A percentile compares a stretch with the other conserved stretches of the same genome.
phyloP scores from a whole-genome alignment of 768 basidiomycete genomes.

The Boletus vermiculosoides region DNA sequence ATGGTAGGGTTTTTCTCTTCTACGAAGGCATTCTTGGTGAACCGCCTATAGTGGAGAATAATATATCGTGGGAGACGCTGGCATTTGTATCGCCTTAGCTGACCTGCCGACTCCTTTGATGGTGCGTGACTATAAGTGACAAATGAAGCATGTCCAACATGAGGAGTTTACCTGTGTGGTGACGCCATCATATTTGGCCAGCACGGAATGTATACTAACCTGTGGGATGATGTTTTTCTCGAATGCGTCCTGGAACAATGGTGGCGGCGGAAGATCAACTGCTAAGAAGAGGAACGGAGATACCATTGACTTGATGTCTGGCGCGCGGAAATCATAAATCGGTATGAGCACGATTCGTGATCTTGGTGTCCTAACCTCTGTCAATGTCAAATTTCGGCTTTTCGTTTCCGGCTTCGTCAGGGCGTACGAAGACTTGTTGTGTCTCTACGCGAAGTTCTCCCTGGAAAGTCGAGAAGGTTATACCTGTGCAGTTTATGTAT shows the following conservation, averaged over 20 bases:
- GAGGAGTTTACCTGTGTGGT: slow-evolving; percentile 70
- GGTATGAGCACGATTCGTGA: slow-evolving; percentile 6
- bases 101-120: slow-evolving; percentile 77
- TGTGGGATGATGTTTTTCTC: slow-evolving; percentile 99
- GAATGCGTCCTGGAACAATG: slow-evolving; percentile 91
- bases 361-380: slow-evolving; percentile 59
- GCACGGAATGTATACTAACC: slow-evolving; percentile 84
- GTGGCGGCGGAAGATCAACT: slow-evolving; percentile 95
- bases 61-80: slow-evolving; percentile 88
- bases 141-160: slow-evolving; percentile 19
- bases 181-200: slow-evolving; percentile 91
- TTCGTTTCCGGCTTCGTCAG: slow-evolving; percentile 69
- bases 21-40: slow-evolving; percentile 94
- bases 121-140: slow-evolving; percentile 12
- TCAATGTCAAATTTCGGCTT: slow-evolving; percentile 93
- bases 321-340: slow-evolving; percentile 23
- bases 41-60: slow-evolving; percentile 93
- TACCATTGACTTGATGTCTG: slow-evolving; percentile 80
- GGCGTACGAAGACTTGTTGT: slow-evolving; percentile 87
- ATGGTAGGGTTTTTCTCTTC: slow-evolving; percentile 99
- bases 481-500: slow-evolving; percentile 48
- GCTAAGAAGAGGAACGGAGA: slow-evolving; percentile 97
- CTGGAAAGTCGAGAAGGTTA: slow-evolving; percentile 92
- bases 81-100: slow-evolving; percentile 87
- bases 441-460: slow-evolving; percentile 91